A percentile compares a stretch with the other conserved stretches of the same genome.
Conservation (phyloP, 1,139 yeast genomes). For the Arxiozyma telluris region DNA sequence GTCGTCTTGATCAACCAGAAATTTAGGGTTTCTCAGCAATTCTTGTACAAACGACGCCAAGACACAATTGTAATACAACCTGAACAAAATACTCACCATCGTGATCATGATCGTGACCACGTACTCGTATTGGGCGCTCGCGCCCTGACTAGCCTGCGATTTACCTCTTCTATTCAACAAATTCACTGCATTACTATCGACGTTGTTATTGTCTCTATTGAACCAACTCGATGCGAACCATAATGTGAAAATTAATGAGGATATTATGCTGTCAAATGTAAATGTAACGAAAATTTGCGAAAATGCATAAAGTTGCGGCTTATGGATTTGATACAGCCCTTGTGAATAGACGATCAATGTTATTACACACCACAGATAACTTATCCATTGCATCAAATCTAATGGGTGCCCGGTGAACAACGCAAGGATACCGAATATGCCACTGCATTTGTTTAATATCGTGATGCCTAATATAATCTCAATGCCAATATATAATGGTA, state of each 20-base stretch:
- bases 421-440: slow-evolving; percentile 78
- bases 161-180: slow-evolving; percentile 2
- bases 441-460: slow-evolving; percentile 80
- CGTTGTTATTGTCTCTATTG: slow-evolving; percentile 30
- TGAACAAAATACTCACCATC: slow-evolving; percentile 41
- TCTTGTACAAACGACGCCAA: slow-evolving; percentile 49
- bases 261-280: slow-evolving; percentile 55
- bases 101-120: slow-evolving; percentile 56
- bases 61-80: slow-evolving; percentile 61
- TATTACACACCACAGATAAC: slow-evolving; percentile 57
- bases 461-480: slow-evolving; percentile 75
- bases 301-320: slow-evolving; percentile 42
- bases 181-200: slow-evolving; percentile 6
- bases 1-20: slow-evolving; percentile 30
- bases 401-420: slow-evolving; percentile 85
- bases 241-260: slow-evolving; percentile 59
- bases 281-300: slow-evolving; percentile 59
- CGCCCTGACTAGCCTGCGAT: slow-evolving; percentile 42
- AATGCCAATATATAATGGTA: slow-evolving; percentile 82
- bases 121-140: slow-evolving; percentile 62
- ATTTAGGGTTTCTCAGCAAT: slow-evolving; percentile 28
- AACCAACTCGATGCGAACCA: slow-evolving; percentile 77
- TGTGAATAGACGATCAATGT: slow-evolving; percentile 58
- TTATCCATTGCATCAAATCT: slow-evolving; percentile 73
- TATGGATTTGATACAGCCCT: slow-evolving; percentile 45